These are phyloP conservation scores for Bromus sterilis DNA, from an alignment of 176 grass and related monocot genomes.

Conservation along the genomic window DNA sequence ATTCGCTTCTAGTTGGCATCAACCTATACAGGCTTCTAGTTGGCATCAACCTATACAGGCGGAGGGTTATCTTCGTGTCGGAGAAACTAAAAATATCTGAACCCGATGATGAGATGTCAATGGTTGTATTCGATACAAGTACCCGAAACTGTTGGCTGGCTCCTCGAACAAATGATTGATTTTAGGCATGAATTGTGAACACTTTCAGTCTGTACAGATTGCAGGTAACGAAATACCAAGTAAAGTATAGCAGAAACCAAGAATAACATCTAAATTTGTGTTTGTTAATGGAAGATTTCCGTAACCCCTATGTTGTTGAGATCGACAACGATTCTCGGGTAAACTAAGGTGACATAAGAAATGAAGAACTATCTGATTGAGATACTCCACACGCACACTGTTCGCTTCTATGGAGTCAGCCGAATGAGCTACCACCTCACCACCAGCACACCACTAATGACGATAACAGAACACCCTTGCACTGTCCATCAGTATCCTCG, in stretches of 20 bases:
- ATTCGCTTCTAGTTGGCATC: too few species aligned
- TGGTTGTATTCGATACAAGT: background rate
- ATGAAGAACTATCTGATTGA: background rate
- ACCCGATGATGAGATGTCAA: background rate
- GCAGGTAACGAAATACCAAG: background rate
- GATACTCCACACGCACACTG: background rate
- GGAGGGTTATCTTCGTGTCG: background rate
- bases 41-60: background rate
- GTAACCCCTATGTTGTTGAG: background rate
- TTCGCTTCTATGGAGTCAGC: constrained; percentile 7
- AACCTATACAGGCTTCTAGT: too few species aligned
- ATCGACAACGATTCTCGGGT: background rate
- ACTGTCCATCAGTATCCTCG: constrained; percentile 38
- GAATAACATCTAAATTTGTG: constrained; percentile 24
- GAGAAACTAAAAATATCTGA: background rate
- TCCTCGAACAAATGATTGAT: background rate
- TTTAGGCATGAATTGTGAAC: background rate
- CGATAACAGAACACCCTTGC: background rate
- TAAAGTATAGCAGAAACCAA: background rate
- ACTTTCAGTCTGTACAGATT: constrained; percentile 32
- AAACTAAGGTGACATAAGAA: constrained; percentile 25
- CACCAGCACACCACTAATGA: background rate
- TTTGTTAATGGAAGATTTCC: constrained; percentile 22
- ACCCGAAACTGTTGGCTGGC: background rate
- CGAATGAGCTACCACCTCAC: background rate